These are phyloP conservation scores for Daldinia grandis DNA, from an alignment of 495 filamentous ascomycete species.

Conservation along the genomic window DNA sequence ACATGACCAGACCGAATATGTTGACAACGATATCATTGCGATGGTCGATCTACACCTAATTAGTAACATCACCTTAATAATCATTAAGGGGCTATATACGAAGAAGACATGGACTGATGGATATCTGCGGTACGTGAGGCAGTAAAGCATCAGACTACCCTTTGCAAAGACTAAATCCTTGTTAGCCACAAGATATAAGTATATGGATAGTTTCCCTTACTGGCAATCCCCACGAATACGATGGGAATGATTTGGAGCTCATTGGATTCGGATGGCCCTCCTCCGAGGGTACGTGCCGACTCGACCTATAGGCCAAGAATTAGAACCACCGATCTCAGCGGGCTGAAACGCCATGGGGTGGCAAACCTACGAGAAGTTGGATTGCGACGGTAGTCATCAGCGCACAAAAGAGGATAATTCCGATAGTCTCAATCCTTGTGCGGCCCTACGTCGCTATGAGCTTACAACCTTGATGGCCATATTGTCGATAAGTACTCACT, in stretches of 20 bases:
- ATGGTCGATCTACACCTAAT: slow-evolving; percentile 53
- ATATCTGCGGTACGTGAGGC: slow-evolving; percentile 59
- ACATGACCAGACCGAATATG: slow-evolving; percentile 63
- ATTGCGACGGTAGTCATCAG: slow-evolving; percentile 66
- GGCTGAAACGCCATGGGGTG: slow-evolving; percentile 12
- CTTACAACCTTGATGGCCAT: slow-evolving; percentile 10
- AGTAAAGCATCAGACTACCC: slow-evolving; percentile 60
- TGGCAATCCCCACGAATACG: slow-evolving; percentile 61
- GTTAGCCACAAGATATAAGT: slow-evolving; percentile 19
- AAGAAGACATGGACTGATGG: slow-evolving; percentile 64
- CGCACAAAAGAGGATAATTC: slow-evolving; percentile 67
- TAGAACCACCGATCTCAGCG: slow-evolving; percentile 24
- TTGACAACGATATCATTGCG: slow-evolving; percentile 66
- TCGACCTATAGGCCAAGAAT: slow-evolving; percentile 51
- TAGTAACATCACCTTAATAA: slow-evolving; percentile 12
- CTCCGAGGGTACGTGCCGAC: slow-evolving; percentile 56
- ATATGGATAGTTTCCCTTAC: slow-evolving; percentile 45
- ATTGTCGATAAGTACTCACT: slow-evolving; percentile 38
- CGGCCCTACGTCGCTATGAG: slow-evolving; percentile 53
- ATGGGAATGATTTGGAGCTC: slow-evolving; percentile 60
- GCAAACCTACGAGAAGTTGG: slow-evolving; percentile 57
- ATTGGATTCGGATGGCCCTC: slow-evolving; percentile 49
- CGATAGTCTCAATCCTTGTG: slow-evolving; percentile 63
- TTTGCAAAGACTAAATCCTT: slow-evolving; percentile 55
- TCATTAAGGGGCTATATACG: slow-evolving; percentile 36